Evolutionary conservation across 345 rosid genomes (phyloP), one percentile per base, ranked within the genome.

Genomic region (Sisymbrium irio): DNA sequence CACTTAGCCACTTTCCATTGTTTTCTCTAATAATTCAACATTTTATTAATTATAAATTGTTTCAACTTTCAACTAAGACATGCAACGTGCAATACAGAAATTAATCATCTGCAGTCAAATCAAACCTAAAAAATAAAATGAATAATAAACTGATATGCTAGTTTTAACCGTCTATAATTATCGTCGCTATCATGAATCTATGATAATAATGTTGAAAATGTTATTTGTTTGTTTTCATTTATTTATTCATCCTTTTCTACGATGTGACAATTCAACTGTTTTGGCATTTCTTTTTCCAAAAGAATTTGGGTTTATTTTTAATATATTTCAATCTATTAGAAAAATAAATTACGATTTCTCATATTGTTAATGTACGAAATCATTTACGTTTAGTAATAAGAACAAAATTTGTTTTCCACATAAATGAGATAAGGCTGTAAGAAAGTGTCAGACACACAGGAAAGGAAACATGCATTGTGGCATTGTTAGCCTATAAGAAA

Each of bases 401-500:
- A 69, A 55, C 69, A 62, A 53, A 62, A 18, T 40, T 50, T 33
- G 57, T 45, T 41, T 68, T 18, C 39, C 54, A 62, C 59, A 54
- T 3, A 27, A 64, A 63, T 63, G 66, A 69, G 66, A 76, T 63
- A 76, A 76, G 79, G 75, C 61, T 47, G 80, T 77, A 37, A 11
- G 42, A 13, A 55, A 70, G 47, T 70, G 80, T 63, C 72, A 70
- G 76, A 64, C n/a, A 76, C 75, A 63, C 75, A 55, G 46, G 66
- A 63, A 63, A 63, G 76, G 75, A 76, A 76, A 77, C 80, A 77
- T 77, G 80, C 80, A 77, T 70, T 76, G 71, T 69, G 75, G 53
- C 65, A 54, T 62, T 70, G 76, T 63, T 62, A 62, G 60, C 75
- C 75, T 55, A 44, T 25, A 70, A 69, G 71, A 76, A 76, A 69